phyloP scores from a whole-genome alignment of 225 moss, liverwort and hornwort species.

The Sphagnum tenellum region DNA sequence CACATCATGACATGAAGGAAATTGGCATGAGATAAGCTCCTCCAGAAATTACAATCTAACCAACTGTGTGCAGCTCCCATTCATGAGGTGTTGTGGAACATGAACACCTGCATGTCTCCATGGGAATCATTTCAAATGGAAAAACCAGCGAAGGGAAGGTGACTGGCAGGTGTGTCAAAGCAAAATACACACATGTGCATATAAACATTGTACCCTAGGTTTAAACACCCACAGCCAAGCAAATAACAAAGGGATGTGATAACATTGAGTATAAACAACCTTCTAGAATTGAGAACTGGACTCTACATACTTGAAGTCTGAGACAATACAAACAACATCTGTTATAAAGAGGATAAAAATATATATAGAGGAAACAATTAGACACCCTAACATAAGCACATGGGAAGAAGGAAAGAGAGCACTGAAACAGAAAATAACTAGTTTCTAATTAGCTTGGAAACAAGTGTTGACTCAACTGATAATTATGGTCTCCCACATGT shows the following conservation, averaged over 20 bases:
- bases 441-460: background rate
- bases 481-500: background rate
- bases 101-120: conserved; percentile 12
- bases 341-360: background rate
- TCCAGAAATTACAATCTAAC: conserved; percentile 18
- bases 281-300: too few species aligned
- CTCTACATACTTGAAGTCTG: background rate
- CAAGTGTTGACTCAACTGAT: background rate
- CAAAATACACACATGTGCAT: conserved; percentile 7
- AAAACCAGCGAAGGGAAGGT: too few species aligned
- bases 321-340: background rate
- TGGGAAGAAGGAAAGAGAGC: too few species aligned
- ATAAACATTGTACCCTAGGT: background rate
- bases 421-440: background rate
- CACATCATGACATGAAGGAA: conserved; percentile 33
- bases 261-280: background rate
- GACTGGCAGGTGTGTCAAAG: background rate
- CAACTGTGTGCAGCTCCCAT: conserved; percentile 23
- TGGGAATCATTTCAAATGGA: too few species aligned
- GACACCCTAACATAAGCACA: too few species aligned
- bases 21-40: conserved; percentile 33
- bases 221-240: background rate
- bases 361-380: background rate
- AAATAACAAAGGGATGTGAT: background rate
- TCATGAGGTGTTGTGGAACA: conserved; percentile 31